A percentile compares a stretch with the other conserved stretches of the same genome.
Conservation (phyloP, 2,329 filamentous ascomycete genomes). For the Colletotrichum musae region DNA sequence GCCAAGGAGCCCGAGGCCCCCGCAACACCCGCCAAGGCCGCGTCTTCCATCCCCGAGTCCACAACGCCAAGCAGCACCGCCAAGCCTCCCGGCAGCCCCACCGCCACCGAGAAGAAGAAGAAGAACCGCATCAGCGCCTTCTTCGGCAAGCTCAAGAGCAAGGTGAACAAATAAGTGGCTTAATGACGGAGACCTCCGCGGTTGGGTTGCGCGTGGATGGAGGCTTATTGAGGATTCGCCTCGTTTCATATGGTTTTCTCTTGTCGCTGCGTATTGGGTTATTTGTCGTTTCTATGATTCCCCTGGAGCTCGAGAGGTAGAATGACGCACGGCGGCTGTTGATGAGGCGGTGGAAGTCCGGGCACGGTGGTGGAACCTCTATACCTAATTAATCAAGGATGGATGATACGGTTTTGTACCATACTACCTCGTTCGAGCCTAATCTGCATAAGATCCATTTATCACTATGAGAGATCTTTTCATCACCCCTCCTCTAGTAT, state of each 20-base stretch:
- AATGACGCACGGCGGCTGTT: slow-evolving; percentile 36
- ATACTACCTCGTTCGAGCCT: slow-evolving; percentile 39
- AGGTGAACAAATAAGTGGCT: slow-evolving; percentile 48
- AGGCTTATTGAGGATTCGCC: slow-evolving; percentile 48
- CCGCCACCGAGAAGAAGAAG: slow-evolving; percentile 72
- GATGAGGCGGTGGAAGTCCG: slow-evolving; percentile 44
- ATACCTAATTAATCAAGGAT: slow-evolving; percentile 44
- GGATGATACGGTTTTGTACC: slow-evolving; percentile 41
- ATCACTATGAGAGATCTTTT: neutral
- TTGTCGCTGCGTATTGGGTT: slow-evolving; percentile 49
- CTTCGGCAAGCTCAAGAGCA: slow-evolving; percentile 70
- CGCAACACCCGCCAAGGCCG: slow-evolving; percentile 39
- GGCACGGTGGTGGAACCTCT: slow-evolving; percentile 42
- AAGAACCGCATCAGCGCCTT: slow-evolving; percentile 75
- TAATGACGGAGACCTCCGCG: slow-evolving; percentile 31
- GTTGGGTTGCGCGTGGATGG: slow-evolving; percentile 48
- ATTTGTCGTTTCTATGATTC: slow-evolving; percentile 45
- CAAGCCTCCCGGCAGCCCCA: slow-evolving; percentile 47
- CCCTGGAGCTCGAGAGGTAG: slow-evolving; percentile 43
- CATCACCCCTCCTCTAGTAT: neutral
- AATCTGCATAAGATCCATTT: slow-evolving; percentile 39
- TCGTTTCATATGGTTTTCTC: slow-evolving; percentile 53
- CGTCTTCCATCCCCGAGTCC: slow-evolving; percentile 36
- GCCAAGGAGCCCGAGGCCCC: slow-evolving; percentile 38
- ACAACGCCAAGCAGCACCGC: slow-evolving; percentile 44